Evolutionary conservation across 2,329 filamentous ascomycete genomes (phyloP), one percentile per base, ranked within the genome.

Genomic region (Aspergillus sp.): DNA sequence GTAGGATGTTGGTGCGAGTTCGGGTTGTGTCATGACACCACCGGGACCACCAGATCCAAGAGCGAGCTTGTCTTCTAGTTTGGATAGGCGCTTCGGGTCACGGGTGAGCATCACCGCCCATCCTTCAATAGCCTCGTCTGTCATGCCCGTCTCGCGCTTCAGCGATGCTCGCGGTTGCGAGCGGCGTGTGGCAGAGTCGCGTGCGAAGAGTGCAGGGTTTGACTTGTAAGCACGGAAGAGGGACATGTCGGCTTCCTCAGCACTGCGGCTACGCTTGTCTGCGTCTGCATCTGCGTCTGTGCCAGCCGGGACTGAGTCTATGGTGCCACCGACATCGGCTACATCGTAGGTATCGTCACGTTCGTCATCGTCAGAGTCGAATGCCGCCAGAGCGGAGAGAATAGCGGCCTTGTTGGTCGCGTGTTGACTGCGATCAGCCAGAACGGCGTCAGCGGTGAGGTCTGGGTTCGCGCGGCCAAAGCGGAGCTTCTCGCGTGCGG

Each of bases 261-360:
- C 72, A 1, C 46, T 50, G 8, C 52, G 53, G 7, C 34, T 47
- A 10, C 68, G 68, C 45, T 78, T 75, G 40, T 81, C 78, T 31
- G 77, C 74, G n/a, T 81, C 75, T 5, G 78, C 65, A 37, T 78
- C 75, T 8, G 54, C 52, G 34, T 74, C 74, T 37, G 70, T 59
- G 36, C 64, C 73, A 2, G 71, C 52, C 3, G 62, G 64, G 5
- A 69, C 68, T 12, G 77, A 74, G 54, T 95, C 90, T 3, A 96
- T 83, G 0, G 87, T 88, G 19, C 91, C 90, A 31, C 93, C 93
- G 2, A 97, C 89, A 59, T 97, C 93, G 39, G 83, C 88, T 2
- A 85, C 82, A 57, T 98, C 93, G 61, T 98, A 98, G 0, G 91
- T 97, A 64, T 98, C 93, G 64, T 98, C 93, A 31, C 90, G 81